These are phyloP conservation scores for Linanthus parryae DNA, from an alignment of 148 eudicot species.

Conservation along the genomic window DNA sequence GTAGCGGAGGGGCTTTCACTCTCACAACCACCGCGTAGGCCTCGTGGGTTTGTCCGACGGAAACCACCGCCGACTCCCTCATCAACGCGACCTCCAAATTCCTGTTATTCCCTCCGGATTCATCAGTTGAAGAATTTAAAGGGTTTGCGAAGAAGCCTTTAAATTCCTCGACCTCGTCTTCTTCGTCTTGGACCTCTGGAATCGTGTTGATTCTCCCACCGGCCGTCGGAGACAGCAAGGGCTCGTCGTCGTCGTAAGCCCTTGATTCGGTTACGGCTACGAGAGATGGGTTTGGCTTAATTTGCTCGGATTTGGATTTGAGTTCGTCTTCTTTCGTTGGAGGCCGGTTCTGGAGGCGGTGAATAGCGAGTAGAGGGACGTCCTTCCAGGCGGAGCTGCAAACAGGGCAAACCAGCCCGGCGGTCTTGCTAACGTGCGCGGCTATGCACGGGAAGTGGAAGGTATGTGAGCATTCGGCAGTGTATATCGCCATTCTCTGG, in stretches of 20 bases:
- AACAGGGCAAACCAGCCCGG: conserved; percentile 55
- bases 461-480: conserved; percentile 77
- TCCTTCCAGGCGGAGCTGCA: conserved; percentile 70
- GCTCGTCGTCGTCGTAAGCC: conserved; percentile 76
- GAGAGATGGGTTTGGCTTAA: conserved; percentile 17
- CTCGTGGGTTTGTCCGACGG: conserved; percentile 41
- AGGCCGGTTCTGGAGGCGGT: conserved; percentile 15
- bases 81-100: conserved; percentile 46
- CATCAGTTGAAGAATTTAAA: conserved; percentile 14
- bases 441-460: conserved; percentile 92
- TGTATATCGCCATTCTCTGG: conserved; percentile 73
- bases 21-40: conserved; percentile 58
- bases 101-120: conserved; percentile 6
- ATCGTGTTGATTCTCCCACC: conserved; percentile 33
- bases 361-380: conserved; percentile 52
- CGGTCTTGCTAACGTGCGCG: conserved; percentile 37
- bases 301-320: conserved; percentile 4
- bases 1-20: conserved; percentile 70
- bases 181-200: conserved; percentile 47
- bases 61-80: conserved; percentile 68
- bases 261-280: too few species aligned
- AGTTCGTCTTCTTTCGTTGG: background rate
- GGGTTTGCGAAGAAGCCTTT: conserved; percentile 66
- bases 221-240: conserved; percentile 30
- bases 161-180: conserved; percentile 47